Base-by-base conservation (phyloP, 495 filamentous ascomycete species). In the Podospora pseudoanserina region DNA sequence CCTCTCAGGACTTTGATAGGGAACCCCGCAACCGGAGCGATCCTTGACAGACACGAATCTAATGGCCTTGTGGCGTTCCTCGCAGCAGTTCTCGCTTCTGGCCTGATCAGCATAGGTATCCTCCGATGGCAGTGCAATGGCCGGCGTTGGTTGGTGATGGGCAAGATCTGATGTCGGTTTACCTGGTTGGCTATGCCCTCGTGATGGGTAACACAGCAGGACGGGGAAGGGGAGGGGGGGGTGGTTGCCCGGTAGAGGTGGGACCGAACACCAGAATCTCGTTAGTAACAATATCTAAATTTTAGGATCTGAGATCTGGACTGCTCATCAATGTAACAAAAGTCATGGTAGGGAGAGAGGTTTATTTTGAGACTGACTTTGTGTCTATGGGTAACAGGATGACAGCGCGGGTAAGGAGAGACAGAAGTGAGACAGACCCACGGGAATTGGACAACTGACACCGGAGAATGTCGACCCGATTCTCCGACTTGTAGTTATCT, bases 1-100 rank as follows among this genome's bases (percentile, higher is more conserved):
- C 6, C 2, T n/a, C 1, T 18, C 27, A 76, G 72, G 6, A 72
- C 65, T 13, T 53, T 76, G 64, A 68, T 76, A 11, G 74, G 69
- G 54, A 74, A 77, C 59, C 75, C 72, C 0, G 53, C 56, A n/a
- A 72, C 73, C 11, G 73, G 60, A 11, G 68, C 63, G 5, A 73
- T 76, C 9, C 72, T 77, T 11, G 53, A 39, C 2, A 27, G 61
- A 44, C 68, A 69, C 60, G 23, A 54, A 4, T 64, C 72, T 30
- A 59, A 55, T 9, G 75, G 68, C 23, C 69, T 76, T 9, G 63
- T 74, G 28, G 70, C 60, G 3, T 76, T 77, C 32, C 72, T 77
- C 39, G 73, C 72, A 13, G 68, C 60, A 4, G 64, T 74, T 9
- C 71, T 77, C 20, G 54, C 69, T 60, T 66, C 71, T 1, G 74